A percentile compares a stretch with the other conserved stretches of the same genome.
Conservation (phyloP, 768 basidiomycete species). For the Naganishia antarctica region DNA sequence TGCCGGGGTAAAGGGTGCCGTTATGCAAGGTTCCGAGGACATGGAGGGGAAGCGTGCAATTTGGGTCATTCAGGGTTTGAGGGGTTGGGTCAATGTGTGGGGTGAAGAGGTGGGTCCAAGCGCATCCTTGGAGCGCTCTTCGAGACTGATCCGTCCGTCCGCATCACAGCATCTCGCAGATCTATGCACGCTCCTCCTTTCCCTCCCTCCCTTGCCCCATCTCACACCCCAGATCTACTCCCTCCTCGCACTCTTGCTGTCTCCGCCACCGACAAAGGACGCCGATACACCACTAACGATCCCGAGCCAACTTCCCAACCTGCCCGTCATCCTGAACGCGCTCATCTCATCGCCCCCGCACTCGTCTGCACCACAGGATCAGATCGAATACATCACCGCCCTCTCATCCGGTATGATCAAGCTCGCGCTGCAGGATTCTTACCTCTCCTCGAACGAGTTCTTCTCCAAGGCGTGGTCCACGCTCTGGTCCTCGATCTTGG, state of each 20-base stretch:
- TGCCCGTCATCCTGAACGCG: slow-evolving; percentile 47
- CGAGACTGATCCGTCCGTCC: not conserved
- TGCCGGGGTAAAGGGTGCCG: slow-evolving; percentile 15
- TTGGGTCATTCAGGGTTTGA: slow-evolving; percentile 49
- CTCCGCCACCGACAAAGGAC: slow-evolving; percentile 40
- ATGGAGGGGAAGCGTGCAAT: slow-evolving; percentile 66
- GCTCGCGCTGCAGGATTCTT: slow-evolving; percentile 43
- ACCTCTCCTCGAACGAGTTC: slow-evolving; percentile 34
- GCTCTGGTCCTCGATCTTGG: slow-evolving; percentile 44
- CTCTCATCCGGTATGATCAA: slow-evolving; percentile 45
- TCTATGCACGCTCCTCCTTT: slow-evolving; percentile 67
- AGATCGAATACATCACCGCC: slow-evolving; percentile 45
- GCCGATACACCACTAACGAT: not conserved
- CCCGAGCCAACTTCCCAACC: slow-evolving; percentile 38
- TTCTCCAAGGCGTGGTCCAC: slow-evolving; percentile 44
- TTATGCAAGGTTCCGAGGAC: slow-evolving; percentile 56
- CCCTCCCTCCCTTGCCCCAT: slow-evolving; percentile 79
- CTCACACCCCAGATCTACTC: slow-evolving; percentile 83
- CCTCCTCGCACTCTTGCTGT: slow-evolving; percentile 74
- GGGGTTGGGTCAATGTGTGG: slow-evolving; percentile 61
- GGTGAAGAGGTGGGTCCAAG: slow-evolving; percentile 56
- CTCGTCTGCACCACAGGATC: slow-evolving; percentile 35
- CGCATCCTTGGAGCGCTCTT: not conserved
- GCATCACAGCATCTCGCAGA: slow-evolving; percentile 62
- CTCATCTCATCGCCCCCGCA: slow-evolving; percentile 45